Evolutionary conservation across 805 yeast species (phyloP), one percentile per base, ranked within the genome.

Genomic region (Candida morakotiae): DNA sequence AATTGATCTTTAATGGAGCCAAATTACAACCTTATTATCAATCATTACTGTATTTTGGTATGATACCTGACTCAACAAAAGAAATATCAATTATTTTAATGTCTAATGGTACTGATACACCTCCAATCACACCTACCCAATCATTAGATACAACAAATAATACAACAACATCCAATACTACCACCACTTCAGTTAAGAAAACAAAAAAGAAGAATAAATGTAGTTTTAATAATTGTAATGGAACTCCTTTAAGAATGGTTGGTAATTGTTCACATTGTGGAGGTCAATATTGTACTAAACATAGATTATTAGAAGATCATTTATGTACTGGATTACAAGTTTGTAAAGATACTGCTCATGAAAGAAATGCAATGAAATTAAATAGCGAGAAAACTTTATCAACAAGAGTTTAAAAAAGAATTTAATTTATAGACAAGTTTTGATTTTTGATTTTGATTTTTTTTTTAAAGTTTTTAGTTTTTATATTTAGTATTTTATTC

Each of bases 181-280:
- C 56, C 42, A 22, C 52, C 24, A 41, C 52, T 21, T 53, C 55
- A 21, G 53, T 50, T 40, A 59, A 55, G 45, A 47, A 54, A 40
- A 53, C 54, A 35, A 49, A 50, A 31, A 73, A 71, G 53, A 71
- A 73, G 52, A 53, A 54, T 42, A 64, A 58, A 42, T 76, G 82
- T 58, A 64, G 80, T 16, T 78, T 77, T 57, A 60, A 59, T 22
- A 52, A 65, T 20, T 87, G 96, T 62, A 67, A 73, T 15, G 71
- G 82, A n/a, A 65, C 76, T 9, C 86, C 89, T 1, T 62, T 75
- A 34, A 64, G 79, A 47, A 70, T 76, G 69, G 80, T 86, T 30
- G 96, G 96, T 33, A 88, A 82, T 56, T 87, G 96, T 59, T 74
- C 79, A 37, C 83, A 81, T 55, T 87, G 96, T 59, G 76, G 77